These are phyloP conservation scores for Herpetospermum pedunculosum DNA, from an alignment of 306 rosid genomes.

Conservation along the genomic window DNA sequence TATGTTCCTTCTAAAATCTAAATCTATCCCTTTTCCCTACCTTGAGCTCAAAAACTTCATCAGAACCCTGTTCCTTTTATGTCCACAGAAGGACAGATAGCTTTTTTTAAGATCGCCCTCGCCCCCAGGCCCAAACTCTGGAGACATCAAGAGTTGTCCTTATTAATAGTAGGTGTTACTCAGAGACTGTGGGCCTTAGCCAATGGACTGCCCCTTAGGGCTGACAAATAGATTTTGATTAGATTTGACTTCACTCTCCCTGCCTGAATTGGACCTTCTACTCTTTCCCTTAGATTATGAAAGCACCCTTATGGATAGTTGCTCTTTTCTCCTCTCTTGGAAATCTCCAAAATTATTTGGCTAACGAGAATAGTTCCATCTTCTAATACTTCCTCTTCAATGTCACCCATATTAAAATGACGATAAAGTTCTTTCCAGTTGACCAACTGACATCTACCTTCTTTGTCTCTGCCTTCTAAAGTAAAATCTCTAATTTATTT, in stretches of 20 bases:
- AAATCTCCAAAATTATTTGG: background rate
- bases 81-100: background rate
- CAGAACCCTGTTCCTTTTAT: background rate
- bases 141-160: background rate
- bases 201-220: background rate
- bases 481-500: background rate
- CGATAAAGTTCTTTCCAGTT: background rate
- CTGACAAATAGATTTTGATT: background rate
- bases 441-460: background rate
- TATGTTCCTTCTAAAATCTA: background rate
- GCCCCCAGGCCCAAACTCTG: background rate
- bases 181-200: background rate
- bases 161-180: background rate
- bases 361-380: background rate
- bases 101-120: background rate
- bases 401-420: background rate
- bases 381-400: background rate
- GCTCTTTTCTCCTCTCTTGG: background rate
- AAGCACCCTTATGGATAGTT: background rate
- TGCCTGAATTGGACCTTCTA: background rate
- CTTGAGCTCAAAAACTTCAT: background rate
- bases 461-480: background rate
- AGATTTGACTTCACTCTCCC: background rate
- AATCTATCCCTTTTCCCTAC: background rate
- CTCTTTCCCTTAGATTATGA: background rate